Evolutionary conservation across 2,329 filamentous ascomycete species (phyloP).

Genomic region (Drechmeria coniospora): DNA sequence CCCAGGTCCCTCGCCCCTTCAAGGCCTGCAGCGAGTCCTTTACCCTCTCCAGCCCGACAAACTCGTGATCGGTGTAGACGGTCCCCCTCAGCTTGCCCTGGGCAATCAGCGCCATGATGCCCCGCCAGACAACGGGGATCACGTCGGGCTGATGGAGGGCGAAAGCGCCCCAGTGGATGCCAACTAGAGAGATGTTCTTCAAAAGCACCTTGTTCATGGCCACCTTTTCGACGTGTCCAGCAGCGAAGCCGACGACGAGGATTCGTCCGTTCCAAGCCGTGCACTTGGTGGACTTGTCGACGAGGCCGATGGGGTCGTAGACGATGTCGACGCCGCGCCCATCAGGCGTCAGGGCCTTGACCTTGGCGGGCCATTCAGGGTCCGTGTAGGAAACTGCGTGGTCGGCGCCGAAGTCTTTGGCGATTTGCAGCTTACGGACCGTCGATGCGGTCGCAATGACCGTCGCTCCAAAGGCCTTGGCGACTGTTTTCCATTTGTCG

Average conservation of each 20-base stretch:
- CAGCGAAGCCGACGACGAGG: conserved; percentile 75
- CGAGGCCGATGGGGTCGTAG: conserved; percentile 84
- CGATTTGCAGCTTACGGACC: conserved; percentile 63
- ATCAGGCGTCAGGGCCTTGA: conserved; percentile 64
- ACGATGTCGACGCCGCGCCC: conserved; percentile 74
- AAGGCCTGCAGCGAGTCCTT: conserved; percentile 62
- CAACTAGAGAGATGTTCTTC: conserved; percentile 85
- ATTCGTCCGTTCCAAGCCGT: conserved; percentile 85
- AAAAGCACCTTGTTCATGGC: conserved; percentile 82
- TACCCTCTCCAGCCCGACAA: conserved; percentile 67
- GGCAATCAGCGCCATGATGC: conserved; percentile 62
- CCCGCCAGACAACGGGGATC: conserved; percentile 63
- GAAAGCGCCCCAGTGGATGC: conserved; percentile 86
- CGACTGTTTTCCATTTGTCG: conserved; percentile 30
- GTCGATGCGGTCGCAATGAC: conserved; percentile 89
- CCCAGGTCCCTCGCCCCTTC: conserved; percentile 76
- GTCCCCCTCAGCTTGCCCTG: conserved; percentile 70
- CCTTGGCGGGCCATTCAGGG: conserved; percentile 45
- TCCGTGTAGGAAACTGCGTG: conserved; percentile 64
- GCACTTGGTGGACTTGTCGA: conserved; percentile 79
- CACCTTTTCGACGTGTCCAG: conserved; percentile 66
- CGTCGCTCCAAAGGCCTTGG: conserved; percentile 78
- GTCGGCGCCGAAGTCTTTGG: conserved; percentile 69
- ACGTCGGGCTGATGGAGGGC: conserved; percentile 54
- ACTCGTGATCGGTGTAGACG: conserved; percentile 67